phyloP scores from a whole-genome alignment of 768 basidiomycete species.

The Rhizopogon vulgaris region DNA sequence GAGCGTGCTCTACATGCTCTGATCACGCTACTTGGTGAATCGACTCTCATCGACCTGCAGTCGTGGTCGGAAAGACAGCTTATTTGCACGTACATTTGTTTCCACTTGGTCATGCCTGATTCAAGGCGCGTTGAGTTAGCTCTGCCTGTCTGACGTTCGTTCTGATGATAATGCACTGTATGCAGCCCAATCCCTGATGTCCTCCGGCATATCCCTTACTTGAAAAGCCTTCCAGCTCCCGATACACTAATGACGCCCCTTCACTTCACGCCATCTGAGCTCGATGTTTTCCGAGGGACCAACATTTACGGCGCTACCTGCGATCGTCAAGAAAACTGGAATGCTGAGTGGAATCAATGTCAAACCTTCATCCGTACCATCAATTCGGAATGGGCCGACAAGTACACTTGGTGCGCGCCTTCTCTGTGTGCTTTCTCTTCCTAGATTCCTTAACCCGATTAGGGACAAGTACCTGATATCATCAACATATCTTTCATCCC shows the following conservation, averaged over 20 bases:
- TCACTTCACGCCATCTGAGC: conserved; percentile 60
- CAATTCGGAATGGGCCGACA: conserved; percentile 36
- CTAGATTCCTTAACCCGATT: background rate
- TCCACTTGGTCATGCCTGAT: conserved; percentile 51
- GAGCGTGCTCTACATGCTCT: conserved; percentile 40
- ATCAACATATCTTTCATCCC: conserved; percentile 75
- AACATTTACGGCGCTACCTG: conserved; percentile 75
- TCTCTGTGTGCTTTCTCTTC: background rate
- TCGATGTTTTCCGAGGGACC: conserved; percentile 64
- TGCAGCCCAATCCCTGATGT: background rate
- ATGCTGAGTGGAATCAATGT: conserved; percentile 56
- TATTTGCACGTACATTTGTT: conserved; percentile 58
- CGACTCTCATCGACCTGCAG: conserved; percentile 13
- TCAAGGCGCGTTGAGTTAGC: conserved; percentile 22
- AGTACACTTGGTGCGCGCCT: conserved; percentile 60
- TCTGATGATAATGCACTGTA: conserved; percentile 8
- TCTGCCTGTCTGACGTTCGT: background rate
- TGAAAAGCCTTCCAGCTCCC: conserved; percentile 56
- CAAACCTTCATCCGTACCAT: conserved; percentile 29
- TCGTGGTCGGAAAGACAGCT: conserved; percentile 60
- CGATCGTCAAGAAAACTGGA: conserved; percentile 61
- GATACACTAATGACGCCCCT: conserved; percentile 63
- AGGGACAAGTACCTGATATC: conserved; percentile 73
- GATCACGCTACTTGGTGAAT: conserved; percentile 28
- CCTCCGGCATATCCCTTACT: conserved; percentile 50